Evolutionary conservation across 2,329 filamentous ascomycete genomes (phyloP), one percentile per base, ranked within the genome.

Genomic region (Curvularia sp.): DNA sequence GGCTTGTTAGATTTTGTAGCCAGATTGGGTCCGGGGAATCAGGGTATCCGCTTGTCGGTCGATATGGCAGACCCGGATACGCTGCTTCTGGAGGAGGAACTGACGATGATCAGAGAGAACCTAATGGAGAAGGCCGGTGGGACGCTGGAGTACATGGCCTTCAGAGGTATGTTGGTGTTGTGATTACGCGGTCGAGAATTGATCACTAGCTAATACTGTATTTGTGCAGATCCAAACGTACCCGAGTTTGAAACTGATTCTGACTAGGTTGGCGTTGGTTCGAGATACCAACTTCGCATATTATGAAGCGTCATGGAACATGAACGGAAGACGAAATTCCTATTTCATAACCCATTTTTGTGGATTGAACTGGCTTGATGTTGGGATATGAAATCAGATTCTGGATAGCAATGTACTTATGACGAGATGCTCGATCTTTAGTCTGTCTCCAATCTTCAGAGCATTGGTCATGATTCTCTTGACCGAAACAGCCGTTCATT

Each of bases 1-100:
- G 84, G 83, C 1, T 78, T 89, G 1, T 68, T 81, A 5, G 72
- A 77, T 6, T 82, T 82, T 54, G 72, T 82, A n/a, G 61, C 73
- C 1, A 65, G 70, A 15, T 72, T 84, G 8, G 77, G 71, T 1
- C 72, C 73, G 1, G 74, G 77, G 1, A 82, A 82, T 58, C 69
- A 72, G 43, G 79, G 79, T 15, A 71, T 83, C 13, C 71, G 75
- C 1, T 52, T 83, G 35, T 78, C 77, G 33, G 69, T 83, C 13
- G 79, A 81, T 41, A 78, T 77, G 66, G 81, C 81, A 31, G 79
- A 81, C 53, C 75, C 77, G 12, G 78, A 81, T 12, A 75, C 74
- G 6, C 60, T 75, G 31, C 68, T 83, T 15, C 64, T 75, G 5
- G 74, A 79, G 13, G 75, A 79, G 8, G 75, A 77, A 39, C 70